Percentiles rank a stretch among this genome's conserved stretches.
These are phyloP conservation scores for Xylaria castorea DNA, from an alignment of 495 filamentous ascomycete species.

Conservation along the genomic window DNA sequence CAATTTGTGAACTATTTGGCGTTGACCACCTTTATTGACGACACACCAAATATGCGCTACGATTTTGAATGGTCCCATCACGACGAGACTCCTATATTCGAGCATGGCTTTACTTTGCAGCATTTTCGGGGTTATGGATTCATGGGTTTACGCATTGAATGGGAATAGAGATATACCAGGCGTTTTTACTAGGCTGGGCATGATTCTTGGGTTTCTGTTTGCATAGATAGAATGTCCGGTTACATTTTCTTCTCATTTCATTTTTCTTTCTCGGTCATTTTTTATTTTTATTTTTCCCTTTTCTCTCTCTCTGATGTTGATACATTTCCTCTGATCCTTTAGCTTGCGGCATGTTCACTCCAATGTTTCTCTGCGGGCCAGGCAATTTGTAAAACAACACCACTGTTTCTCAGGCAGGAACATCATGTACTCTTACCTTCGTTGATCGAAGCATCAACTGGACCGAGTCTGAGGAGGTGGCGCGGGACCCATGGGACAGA, in stretches of 20 bases:
- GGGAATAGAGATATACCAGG: conserved; percentile 28
- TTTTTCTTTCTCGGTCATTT: background rate
- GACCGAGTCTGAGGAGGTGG: conserved; percentile 3
- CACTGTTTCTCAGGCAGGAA: conserved; percentile 26
- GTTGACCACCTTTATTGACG: conserved; percentile 12
- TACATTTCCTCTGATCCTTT: background rate
- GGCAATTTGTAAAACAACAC: conserved; percentile 23
- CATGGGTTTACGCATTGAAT: conserved; percentile 20
- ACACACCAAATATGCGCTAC: conserved; percentile 21
- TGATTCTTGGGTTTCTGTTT: conserved; percentile 13
- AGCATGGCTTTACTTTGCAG: conserved; percentile 15
- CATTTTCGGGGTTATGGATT: conserved; percentile 25
- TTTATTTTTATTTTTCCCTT: background rate
- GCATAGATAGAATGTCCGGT: conserved; percentile 22
- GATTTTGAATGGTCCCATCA: conserved; percentile 20
- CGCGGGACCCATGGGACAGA: conserved; percentile 9
- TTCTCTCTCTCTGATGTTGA: background rate
- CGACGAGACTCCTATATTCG: conserved; percentile 12
- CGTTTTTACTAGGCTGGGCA: conserved; percentile 24
- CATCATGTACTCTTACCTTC: conserved; percentile 26
- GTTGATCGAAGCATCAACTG: conserved; percentile 17
- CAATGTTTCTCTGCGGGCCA: conserved; percentile 20
- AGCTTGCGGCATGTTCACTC: background rate
- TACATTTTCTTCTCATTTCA: background rate
- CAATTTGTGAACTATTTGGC: conserved; percentile 18